Conservation (phyloP, 2,329 filamentous ascomycete genomes). For the Alternaria hordeiaustralica region DNA sequence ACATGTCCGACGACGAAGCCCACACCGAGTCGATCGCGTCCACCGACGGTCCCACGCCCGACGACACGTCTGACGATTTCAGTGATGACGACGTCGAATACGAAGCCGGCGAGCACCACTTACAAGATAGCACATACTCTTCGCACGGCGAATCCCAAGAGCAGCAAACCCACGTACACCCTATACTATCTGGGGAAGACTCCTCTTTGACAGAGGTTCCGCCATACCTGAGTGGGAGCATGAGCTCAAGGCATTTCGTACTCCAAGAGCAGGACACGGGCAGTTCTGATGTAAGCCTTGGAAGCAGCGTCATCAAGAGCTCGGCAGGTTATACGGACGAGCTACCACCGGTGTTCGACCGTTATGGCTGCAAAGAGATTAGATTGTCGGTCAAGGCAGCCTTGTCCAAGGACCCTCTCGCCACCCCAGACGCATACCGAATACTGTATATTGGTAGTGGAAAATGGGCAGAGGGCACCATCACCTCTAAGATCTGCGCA, state of each 20-base stretch:
- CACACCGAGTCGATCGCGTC: conserved; percentile 48
- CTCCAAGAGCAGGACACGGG: conserved; percentile 33
- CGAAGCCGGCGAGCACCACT: conserved; percentile 25
- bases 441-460: conserved; percentile 43
- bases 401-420: conserved; percentile 32
- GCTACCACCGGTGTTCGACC: conserved; percentile 33
- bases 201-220: conserved; percentile 41
- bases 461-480: conserved; percentile 39
- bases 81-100: conserved; percentile 43
- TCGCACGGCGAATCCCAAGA: conserved; percentile 23
- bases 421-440: conserved; percentile 38
- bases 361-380: conserved; percentile 36
- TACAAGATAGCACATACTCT: conserved; percentile 28
- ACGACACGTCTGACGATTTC: conserved; percentile 40
- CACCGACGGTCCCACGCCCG: conserved; percentile 41
- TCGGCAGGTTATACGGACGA: conserved; percentile 29
- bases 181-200: conserved; percentile 27
- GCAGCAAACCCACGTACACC: conserved; percentile 23
- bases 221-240: conserved; percentile 30
- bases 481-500: conserved; percentile 38
- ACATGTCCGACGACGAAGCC: conserved; percentile 46
- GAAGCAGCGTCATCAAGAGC: conserved; percentile 28
- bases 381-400: conserved; percentile 38
- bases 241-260: conserved; percentile 24
- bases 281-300: conserved; percentile 19